Evolutionary conservation across 345 rosid species (phyloP).

Genomic region (Eucalyptus guilfoylei): DNA sequence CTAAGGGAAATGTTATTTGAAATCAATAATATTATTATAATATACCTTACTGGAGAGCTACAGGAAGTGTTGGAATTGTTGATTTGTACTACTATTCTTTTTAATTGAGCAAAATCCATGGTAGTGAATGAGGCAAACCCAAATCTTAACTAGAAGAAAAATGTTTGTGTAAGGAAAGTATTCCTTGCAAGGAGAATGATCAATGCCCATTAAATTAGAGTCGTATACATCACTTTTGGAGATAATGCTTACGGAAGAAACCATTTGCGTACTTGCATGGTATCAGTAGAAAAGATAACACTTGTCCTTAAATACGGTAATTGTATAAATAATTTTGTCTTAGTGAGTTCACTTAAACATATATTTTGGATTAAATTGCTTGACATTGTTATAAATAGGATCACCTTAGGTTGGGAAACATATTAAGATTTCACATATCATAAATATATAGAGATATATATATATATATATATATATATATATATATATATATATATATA

Average conservation of each 20-base stretch:
- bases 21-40: not conserved
- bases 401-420: not conserved
- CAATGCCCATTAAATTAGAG: not conserved
- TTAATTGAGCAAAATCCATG: not conserved
- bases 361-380: too few relatives aligned
- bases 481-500: too few relatives aligned
- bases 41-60: not conserved
- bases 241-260: too few relatives aligned
- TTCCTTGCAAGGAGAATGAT: not conserved
- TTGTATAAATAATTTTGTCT: not conserved
- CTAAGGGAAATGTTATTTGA: too few relatives aligned
- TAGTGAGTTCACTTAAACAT: not conserved
- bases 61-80: not conserved
- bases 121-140: not conserved
- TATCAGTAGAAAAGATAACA: not conserved
- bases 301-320: not conserved
- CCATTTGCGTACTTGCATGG: not conserved
- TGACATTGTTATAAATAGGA: not conserved
- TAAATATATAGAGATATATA: too few relatives aligned
- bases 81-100: too few relatives aligned
- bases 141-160: not conserved
- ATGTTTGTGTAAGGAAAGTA: not conserved
- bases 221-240: too few relatives aligned
- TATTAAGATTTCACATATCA: not conserved
- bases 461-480: too few relatives aligned